A percentile compares a stretch with the other conserved stretches of the same genome.
phyloP scores from a whole-genome alignment of 177 flowering plant species.

The Vitis hybrid region DNA sequence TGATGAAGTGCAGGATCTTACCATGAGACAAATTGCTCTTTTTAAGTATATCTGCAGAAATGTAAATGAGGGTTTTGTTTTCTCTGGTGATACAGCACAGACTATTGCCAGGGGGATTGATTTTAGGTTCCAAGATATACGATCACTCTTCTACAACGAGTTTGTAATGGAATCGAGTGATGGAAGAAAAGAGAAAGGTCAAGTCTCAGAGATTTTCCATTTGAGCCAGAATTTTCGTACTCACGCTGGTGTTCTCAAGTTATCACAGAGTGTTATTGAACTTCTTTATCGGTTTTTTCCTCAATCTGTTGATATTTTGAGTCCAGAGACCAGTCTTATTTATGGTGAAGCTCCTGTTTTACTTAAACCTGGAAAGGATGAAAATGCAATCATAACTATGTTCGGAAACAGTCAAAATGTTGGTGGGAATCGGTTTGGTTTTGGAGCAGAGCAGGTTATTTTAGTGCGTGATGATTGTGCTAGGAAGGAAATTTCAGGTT shows the following conservation, averaged over 20 bases:
- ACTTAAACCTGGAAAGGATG: slow-evolving; percentile 54
- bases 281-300: slow-evolving; percentile 66
- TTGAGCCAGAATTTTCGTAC: slow-evolving; percentile 58
- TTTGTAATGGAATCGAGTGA: slow-evolving; percentile 37
- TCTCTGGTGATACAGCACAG: slow-evolving; percentile 80
- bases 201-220: slow-evolving; percentile 43
- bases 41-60: slow-evolving; percentile 62
- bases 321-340: slow-evolving; percentile 52
- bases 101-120: slow-evolving; percentile 64
- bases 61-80: slow-evolving; percentile 58
- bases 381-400: slow-evolving; percentile 58
- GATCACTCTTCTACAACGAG: slow-evolving; percentile 59
- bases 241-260: slow-evolving; percentile 53
- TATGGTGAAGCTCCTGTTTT: slow-evolving; percentile 72
- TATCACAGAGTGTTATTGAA: slow-evolving; percentile 55
- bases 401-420: slow-evolving; percentile 47
- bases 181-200: slow-evolving; percentile 38
- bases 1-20: slow-evolving; percentile 89
- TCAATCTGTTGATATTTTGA: slow-evolving; percentile 43
- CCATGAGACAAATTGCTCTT: slow-evolving; percentile 74
- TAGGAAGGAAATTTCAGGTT: slow-evolving; percentile 34
- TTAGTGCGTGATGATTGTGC: slow-evolving; percentile 72
- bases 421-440: slow-evolving; percentile 38
- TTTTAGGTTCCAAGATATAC: slow-evolving; percentile 59
- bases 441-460: slow-evolving; percentile 88